Conservation (phyloP, 2,329 filamentous ascomycete genomes). For the Neofusicoccum laricinum region DNA sequence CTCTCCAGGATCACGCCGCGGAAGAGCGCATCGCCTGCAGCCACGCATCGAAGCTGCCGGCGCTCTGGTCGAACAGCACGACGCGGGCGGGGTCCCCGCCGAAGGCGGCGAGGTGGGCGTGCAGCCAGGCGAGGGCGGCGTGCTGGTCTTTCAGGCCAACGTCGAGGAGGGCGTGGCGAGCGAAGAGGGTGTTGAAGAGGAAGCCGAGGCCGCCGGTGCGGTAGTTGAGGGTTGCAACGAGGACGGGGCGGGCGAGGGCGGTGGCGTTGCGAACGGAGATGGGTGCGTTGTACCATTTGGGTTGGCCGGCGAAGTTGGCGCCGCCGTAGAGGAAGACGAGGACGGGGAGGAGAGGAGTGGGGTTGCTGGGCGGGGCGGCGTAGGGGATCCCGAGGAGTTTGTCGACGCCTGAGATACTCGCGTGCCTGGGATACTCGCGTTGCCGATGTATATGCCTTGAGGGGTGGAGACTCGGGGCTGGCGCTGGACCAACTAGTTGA, state of each 20-base stretch:
- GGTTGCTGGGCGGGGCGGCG: conserved; percentile 21
- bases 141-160: conserved; percentile 46
- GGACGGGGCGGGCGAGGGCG: conserved; percentile 58
- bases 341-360: conserved; percentile 40
- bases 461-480: not conserved
- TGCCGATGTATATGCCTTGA: conserved; percentile 4
- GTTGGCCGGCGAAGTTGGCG: conserved; percentile 18
- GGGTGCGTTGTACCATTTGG: conserved; percentile 29
- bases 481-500: not conserved
- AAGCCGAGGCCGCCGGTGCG: conserved; percentile 74
- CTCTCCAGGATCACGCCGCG: conserved; percentile 39
- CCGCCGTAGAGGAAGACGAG: conserved; percentile 26
- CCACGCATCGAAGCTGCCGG: conserved; percentile 37
- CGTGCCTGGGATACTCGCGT: not conserved
- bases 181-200: conserved; percentile 52
- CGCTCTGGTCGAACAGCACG: conserved; percentile 37
- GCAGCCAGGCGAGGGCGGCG: conserved; percentile 46
- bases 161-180: conserved; percentile 52
- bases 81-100: conserved; percentile 38
- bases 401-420: not conserved
- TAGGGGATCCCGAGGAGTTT: conserved; percentile 17
- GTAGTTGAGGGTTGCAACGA: conserved; percentile 78
- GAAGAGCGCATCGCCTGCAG: conserved; percentile 37
- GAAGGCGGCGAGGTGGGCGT: conserved; percentile 42
- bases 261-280: conserved; percentile 22